A percentile compares a stretch with the other conserved stretches of the same genome.
Evolutionary conservation across 2,329 filamentous ascomycete genomes (phyloP).

Genomic region (Macrophomina tecta): DNA sequence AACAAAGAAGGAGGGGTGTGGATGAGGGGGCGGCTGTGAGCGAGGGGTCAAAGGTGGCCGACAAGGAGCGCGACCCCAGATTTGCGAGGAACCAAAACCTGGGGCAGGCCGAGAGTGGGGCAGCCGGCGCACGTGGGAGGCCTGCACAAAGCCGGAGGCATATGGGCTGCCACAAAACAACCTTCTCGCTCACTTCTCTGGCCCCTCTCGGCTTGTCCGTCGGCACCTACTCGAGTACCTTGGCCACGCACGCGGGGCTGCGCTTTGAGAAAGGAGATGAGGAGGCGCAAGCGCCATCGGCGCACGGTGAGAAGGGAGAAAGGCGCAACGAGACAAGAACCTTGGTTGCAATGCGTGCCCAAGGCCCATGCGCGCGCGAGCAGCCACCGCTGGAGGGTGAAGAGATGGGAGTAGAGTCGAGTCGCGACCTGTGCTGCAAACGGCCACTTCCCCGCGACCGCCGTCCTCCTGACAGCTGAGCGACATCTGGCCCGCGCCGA

Average conservation of each 20-base stretch:
- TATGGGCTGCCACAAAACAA: conserved; percentile 6
- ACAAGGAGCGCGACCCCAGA: conserved; percentile 22
- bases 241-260: conserved; percentile 2
- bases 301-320: conserved; percentile 1
- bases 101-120: conserved; percentile 5
- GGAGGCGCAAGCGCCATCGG: conserved; percentile 6
- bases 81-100: conserved; percentile 19
- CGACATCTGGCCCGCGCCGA: conserved; percentile 6
- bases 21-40: neutral
- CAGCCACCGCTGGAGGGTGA: conserved; percentile 2
- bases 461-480: conserved; percentile 4
- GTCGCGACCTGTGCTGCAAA: conserved; percentile 19
- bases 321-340: conserved; percentile 1
- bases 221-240: conserved; percentile 5
- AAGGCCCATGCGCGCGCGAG: conserved; percentile 11
- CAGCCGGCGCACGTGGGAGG: conserved; percentile 18
- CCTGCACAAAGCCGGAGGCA: conserved; percentile 2
- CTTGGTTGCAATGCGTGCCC: conserved; percentile 14
- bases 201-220: conserved; percentile 6
- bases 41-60: neutral
- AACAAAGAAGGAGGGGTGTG: neutral
- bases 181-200: conserved; percentile 1
- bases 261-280: neutral
- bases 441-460: conserved; percentile 1
- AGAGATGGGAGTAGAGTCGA: neutral